Base-by-base conservation (phyloP, 169 alveolate species). In the Eimeria falciformis region DNA sequence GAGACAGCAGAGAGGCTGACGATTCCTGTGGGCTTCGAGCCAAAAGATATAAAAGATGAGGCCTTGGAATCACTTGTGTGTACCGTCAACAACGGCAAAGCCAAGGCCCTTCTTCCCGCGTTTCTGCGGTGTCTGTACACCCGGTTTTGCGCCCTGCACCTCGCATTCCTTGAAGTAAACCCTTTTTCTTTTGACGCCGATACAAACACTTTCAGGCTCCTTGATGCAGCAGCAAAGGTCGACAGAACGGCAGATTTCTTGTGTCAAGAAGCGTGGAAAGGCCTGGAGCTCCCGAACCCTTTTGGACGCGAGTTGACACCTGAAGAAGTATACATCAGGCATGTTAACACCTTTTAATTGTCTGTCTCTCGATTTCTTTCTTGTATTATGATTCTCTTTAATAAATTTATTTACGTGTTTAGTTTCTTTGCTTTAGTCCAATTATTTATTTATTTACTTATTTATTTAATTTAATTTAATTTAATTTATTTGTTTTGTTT, bases 211-310 rank as follows among this genome's bases (percentile, higher is more conserved):
- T 84, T 93, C 69, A 53, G 69, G 50, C 82, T 93, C 0, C 92
- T 93, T 29, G 95, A 93, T 79, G 58, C 88, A 87, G 95, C 94
- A 18, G 95, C 94, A 40, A 93, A 93, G 62, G 73, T 93, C 40
- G 95, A 93, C 66, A 91, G 86, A 83, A 90, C 95, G 2, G 95
- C 95, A 43, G 88, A 84, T 47, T 93, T 90, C 73, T 71, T 93
- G 71, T 33, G 78, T 56, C 94, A 86, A 21, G 88, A 90, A 71
- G 62, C 18, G 18, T 93, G 95, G 95, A 93, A 94, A 1, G 92
- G 86, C 43, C 68, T 93, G 33, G 91, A 79, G 68, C 91, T 93
- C 68, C 95, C 95, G 25, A 86, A 91, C 46, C 94, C 94, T 23
- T 93, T 93, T 66, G 95, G 95, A 21, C 56, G 94, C 23, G 89